These are phyloP conservation scores for Hypoxylon sp. DNA, from an alignment of 2,329 filamentous ascomycete species.

Conservation along the genomic window DNA sequence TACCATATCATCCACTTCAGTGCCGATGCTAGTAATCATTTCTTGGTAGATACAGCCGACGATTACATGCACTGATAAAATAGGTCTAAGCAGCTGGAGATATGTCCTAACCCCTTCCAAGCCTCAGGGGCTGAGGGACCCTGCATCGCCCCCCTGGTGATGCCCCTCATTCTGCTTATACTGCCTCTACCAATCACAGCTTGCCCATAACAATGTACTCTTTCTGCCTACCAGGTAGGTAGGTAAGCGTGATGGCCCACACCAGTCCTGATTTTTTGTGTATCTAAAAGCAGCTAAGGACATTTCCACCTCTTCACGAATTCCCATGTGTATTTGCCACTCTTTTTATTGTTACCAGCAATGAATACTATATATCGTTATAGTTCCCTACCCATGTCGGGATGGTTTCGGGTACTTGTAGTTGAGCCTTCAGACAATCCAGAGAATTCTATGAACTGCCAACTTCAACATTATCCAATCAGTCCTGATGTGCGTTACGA, in stretches of 20 bases:
- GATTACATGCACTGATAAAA: neutral
- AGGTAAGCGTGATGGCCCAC: neutral
- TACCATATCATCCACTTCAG: neutral
- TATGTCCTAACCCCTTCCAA: neutral
- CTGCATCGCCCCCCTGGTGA: neutral
- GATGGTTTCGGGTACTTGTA: neutral
- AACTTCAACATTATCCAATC: neutral
- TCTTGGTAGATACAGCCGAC: neutral
- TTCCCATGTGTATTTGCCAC: neutral
- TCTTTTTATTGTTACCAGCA: neutral
- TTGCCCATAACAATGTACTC: neutral
- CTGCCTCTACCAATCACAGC: neutral
- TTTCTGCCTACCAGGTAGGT: neutral
- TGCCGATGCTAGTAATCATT: neutral
- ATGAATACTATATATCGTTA: neutral
- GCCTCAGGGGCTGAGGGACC: neutral
- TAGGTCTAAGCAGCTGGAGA: neutral
- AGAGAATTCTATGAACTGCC: neutral
- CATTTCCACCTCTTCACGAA: neutral
- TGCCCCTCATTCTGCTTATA: neutral
- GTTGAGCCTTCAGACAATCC: neutral
- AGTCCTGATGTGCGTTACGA: neutral
- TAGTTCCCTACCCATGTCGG: neutral
- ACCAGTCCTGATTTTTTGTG: neutral
- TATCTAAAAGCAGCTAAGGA: neutral